phyloP scores from a whole-genome alignment of 1,284 basidiomycete species.

The Puccinia sorghi region DNA sequence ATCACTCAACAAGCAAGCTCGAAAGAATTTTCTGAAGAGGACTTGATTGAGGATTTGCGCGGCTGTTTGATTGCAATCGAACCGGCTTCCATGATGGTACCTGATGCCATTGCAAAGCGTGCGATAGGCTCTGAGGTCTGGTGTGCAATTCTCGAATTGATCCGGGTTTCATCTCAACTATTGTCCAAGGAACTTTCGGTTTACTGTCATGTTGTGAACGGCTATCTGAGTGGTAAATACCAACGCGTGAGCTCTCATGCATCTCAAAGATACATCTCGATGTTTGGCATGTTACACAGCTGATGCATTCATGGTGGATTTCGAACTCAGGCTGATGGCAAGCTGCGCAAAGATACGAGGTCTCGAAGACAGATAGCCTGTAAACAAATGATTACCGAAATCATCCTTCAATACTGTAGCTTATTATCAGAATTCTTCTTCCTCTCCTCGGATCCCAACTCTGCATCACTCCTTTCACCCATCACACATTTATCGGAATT shows the following conservation, averaged over 20 bases:
- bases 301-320: constrained; percentile 4
- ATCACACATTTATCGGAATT: constrained; percentile 63
- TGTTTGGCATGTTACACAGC: background rate
- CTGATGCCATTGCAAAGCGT: constrained; percentile 61
- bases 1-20: constrained; percentile 59
- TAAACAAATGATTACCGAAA: constrained; percentile 78
- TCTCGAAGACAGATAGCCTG: constrained; percentile 56
- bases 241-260: constrained; percentile 66
- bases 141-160: constrained; percentile 72
- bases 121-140: constrained; percentile 73
- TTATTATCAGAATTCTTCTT: constrained; percentile 85
- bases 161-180: constrained; percentile 62
- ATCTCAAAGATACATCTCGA: no score
- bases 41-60: constrained; percentile 52
- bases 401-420: constrained; percentile 82
- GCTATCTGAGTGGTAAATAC: constrained; percentile 87
- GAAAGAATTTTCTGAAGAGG: constrained; percentile 52
- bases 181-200: constrained; percentile 70
- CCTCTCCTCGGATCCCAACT: constrained; percentile 69
- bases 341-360: constrained; percentile 53
- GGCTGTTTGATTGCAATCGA: constrained; percentile 41
- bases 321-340: background rate
- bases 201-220: constrained; percentile 90
- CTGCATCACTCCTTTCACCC: constrained; percentile 63
- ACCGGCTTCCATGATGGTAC: constrained; percentile 52